Base-by-base conservation (phyloP, 2,329 filamentous ascomycete species). In the Rhexocercosporidium sp. region DNA sequence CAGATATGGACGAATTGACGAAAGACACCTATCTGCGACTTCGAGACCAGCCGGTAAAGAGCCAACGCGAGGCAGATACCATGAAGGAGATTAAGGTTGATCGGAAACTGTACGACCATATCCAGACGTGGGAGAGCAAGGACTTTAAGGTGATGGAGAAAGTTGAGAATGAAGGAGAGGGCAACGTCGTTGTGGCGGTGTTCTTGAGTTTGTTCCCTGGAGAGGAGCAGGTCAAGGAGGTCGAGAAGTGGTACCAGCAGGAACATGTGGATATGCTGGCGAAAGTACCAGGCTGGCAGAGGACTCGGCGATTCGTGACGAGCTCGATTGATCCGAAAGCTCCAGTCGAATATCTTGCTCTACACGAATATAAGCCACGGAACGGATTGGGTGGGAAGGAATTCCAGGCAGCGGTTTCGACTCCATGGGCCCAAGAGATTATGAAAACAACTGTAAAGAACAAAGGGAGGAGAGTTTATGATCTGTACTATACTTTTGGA, bases 401-500 rank as follows among this genome's bases (percentile, higher is more conserved):
- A 73, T 87, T 89, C 78, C 81, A 87, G 74, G 87, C 88, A 0
- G 84, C 90, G 1, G 87, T 83, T 72, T 81, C 83, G 12, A 93
- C 91, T 0, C 81, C 85, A 0, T 88, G 90, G 86, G 81, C 84
- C 18, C 81, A 83, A 2, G 83, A 88, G 59, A 82, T 93, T 41
- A 85, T 86, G 72, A 78, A 80, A 22, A 85, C 88, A 39, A 84
- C 88, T 16, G 85, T 92, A 12, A 84, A 82, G 25, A 78, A 81
- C 56, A 87, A 86, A 73, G 82, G 79, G 12, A 83, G 88, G 53
- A 84, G 91, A 20, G 83, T 84, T 0, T 96, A 92, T 79, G 82
- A 86, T 39, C 86, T 94, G 69, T 92, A 92, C 78, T 94, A 96
- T 78, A 89, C 90, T 12, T 96, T 97, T 75, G 92, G 92, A 0